Conservation (phyloP, 768 basidiomycete species). For the Naganishia friedmannii region DNA sequence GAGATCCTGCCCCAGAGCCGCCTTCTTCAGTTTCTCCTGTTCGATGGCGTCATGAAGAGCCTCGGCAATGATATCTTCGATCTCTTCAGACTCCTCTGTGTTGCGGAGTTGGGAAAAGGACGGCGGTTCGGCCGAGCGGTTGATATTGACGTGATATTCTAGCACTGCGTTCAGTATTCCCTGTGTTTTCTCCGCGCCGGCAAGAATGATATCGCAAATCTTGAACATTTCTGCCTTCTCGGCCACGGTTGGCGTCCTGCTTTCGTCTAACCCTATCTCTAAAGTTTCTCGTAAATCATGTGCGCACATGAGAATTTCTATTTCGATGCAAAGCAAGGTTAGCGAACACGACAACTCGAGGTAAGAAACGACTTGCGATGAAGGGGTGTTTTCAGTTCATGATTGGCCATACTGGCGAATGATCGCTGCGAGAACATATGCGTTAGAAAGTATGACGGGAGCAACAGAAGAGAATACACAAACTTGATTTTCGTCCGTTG, state of each 20-base stretch:
- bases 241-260: background rate
- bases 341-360: background rate
- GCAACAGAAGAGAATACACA: background rate
- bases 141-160: conserved; percentile 46
- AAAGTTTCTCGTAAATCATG: conserved; percentile 15
- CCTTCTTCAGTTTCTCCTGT: conserved; percentile 36
- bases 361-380: conserved; percentile 34
- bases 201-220: conserved; percentile 5
- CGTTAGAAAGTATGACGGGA: background rate
- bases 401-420: conserved; percentile 46
- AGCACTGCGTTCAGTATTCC: conserved; percentile 37
- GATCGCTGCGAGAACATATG: conserved; percentile 41
- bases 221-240: conserved; percentile 24
- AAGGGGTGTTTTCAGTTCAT: conserved; percentile 47
- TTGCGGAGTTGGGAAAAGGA: background rate
- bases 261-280: conserved; percentile 13
- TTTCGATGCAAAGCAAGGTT: background rate
- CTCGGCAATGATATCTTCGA: conserved; percentile 41
- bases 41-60: conserved; percentile 36
- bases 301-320: conserved; percentile 21
- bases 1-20: conserved; percentile 35
- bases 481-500: conserved; percentile 35
- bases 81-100: background rate
- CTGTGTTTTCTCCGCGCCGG: conserved; percentile 7
- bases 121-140: conserved; percentile 6